A percentile compares a stretch with the other conserved stretches of the same genome.
These are phyloP conservation scores for Guadua angustifolia DNA, from an alignment of 176 grass and related monocot genomes.

Conservation along the genomic window DNA sequence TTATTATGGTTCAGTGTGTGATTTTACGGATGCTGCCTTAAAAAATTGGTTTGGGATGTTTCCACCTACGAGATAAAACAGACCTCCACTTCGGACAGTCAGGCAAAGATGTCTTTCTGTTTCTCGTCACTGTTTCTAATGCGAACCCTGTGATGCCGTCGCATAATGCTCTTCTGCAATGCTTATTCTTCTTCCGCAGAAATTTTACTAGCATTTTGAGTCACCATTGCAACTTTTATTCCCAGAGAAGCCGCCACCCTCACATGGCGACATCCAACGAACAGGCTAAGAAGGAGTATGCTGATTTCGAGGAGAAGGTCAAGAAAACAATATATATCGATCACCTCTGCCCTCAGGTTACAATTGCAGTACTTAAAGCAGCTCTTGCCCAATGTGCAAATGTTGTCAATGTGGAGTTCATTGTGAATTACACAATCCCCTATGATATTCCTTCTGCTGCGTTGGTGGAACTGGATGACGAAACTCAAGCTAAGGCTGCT, in stretches of 20 bases:
- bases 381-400: constrained; percentile 64
- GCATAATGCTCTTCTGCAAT: too few relatives aligned
- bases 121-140: too few relatives aligned
- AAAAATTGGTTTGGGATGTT: too few relatives aligned
- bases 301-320: constrained; percentile 58
- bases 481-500: constrained; percentile 39
- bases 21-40: too few relatives aligned
- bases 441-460: constrained; percentile 51
- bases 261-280: constrained; percentile 48
- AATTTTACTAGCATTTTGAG: background rate
- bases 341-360: constrained; percentile 65
- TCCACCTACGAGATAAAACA: too few relatives aligned
- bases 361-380: constrained; percentile 45
- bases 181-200: too few relatives aligned
- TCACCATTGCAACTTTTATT: background rate
- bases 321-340: constrained; percentile 59
- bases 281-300: constrained; percentile 45
- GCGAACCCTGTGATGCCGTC: too few relatives aligned
- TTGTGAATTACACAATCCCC: constrained; percentile 64
- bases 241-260: background rate
- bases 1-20: too few relatives aligned
- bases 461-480: constrained; percentile 52
- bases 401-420: constrained; percentile 56
- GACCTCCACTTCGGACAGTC: too few relatives aligned
- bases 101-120: too few relatives aligned